Evolutionary conservation across 768 basidiomycete genomes (phyloP), one percentile per base, ranked within the genome.

Genomic region (Ramaria sp.): DNA sequence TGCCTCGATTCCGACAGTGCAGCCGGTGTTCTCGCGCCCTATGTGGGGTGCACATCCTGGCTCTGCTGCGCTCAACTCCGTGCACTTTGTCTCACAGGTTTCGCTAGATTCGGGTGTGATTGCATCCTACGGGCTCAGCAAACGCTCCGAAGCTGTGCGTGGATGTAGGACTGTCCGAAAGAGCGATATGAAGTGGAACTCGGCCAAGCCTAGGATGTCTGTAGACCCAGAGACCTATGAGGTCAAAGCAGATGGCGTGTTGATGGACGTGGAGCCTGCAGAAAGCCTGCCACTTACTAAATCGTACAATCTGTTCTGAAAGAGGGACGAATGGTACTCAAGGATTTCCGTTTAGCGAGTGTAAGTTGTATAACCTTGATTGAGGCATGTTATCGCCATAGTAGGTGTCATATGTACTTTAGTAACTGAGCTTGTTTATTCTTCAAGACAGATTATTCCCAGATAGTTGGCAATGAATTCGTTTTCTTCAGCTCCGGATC

Each of bases 191-290:
- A 97, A 96, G 71, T 89, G 83, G 83, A 99, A 99, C 68, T 75
- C 82, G 53, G 69, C 75, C 49, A 81, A 82, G 60, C 96, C 96
- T 2, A 76, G 75, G 68, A 91, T 99, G 82, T 74, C 59, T 49
- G 94, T 99, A 37, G 92, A 99, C 66, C 86, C 96, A 1, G 95
- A 98, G 72, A 88, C 73, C 47, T 97, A 93, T 65, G 86, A 86
- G 43, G 96, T 98, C 4, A 71, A 72, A 17, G 91, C 89, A 9
- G 87, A 95, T 68, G 92, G 84, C 3, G 80, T 77, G 22, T 69
- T 90, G 53, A 79, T 78, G 66, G 90, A 91, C 64, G 78, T 94
- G 0, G 80, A 73, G 57, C 86, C 92, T 12, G 91, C 93, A 27
- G 74, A 71, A 59, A 74, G 63, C 13, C 69, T 93, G 48, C 83